Evolutionary conservation across 2,329 filamentous ascomycete genomes (phyloP).

Genomic region (Aureobasidium sp.): DNA sequence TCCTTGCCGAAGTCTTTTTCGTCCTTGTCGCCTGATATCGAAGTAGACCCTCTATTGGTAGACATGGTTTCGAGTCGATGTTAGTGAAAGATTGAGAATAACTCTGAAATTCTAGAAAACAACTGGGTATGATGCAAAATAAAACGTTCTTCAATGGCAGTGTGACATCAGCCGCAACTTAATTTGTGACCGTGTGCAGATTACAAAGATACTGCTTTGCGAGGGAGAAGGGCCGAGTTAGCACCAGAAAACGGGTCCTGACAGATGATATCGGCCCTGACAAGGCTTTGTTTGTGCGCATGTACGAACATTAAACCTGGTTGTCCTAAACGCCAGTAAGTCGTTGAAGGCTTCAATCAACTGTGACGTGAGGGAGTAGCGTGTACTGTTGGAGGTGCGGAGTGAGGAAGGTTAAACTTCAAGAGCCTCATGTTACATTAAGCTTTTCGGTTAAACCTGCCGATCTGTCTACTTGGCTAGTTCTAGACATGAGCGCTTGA

Average conservation of each 20-base stretch:
- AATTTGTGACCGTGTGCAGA: not conserved
- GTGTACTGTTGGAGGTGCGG: not conserved
- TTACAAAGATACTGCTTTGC: not conserved
- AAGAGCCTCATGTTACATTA: not conserved
- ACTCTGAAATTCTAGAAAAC: not conserved
- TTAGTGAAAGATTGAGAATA: not conserved
- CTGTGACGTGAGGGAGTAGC: not conserved
- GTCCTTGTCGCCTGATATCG: not conserved
- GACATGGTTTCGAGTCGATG: not conserved
- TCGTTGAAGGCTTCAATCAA: not conserved
- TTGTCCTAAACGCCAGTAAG: not conserved
- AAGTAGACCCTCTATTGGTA: not conserved
- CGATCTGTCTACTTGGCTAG: not conserved
- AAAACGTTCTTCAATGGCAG: not conserved
- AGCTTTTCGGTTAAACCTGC: not conserved
- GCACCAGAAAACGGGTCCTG: not conserved
- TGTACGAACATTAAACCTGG: not conserved
- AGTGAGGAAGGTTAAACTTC: not conserved
- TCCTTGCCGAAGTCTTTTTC: not conserved
- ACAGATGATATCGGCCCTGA: not conserved
- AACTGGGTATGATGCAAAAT: not conserved
- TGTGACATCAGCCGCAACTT: conserved; percentile 1
- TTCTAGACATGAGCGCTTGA: not conserved
- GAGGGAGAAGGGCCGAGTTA: not conserved
- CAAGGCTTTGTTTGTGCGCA: not conserved